Evolutionary conservation across 371 early-diverging fungal species (phyloP).

Genomic region (Umbelopsis sp.): DNA sequence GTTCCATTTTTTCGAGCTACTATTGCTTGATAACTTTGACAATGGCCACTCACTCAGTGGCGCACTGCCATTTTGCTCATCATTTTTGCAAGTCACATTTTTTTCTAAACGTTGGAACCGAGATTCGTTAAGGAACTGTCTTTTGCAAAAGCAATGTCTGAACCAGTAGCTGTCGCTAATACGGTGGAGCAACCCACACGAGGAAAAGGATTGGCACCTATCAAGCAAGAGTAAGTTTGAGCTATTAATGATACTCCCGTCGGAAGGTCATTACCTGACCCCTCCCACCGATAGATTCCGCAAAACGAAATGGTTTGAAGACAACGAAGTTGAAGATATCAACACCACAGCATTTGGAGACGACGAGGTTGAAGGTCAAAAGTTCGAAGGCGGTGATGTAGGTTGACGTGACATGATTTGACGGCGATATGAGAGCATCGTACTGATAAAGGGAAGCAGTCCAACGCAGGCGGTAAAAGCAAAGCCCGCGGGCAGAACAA

Average conservation of each 20-base stretch:
- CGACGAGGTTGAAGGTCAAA: conserved; percentile 8
- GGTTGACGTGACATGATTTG: neutral
- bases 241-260: neutral
- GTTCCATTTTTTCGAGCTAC: no score
- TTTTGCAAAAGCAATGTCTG: neutral
- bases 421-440: neutral
- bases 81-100: no score
- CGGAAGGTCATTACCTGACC: neutral
- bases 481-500: conserved; percentile 9
- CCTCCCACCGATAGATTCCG: neutral
- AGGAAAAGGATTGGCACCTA: neutral
- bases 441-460: neutral
- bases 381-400: neutral
- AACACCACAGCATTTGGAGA: conserved; percentile 4
- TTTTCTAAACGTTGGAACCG: no score
- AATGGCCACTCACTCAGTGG: no score
- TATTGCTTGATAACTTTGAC: no score
- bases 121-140: no score
- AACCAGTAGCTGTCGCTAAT: neutral
- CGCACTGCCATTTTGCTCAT: no score
- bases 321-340: conserved; percentile 9
- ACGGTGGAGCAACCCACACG: neutral
- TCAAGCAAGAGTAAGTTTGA: conserved; percentile 3
- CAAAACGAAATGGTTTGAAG: conserved; percentile 12
- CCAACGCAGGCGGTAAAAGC: neutral